phyloP scores from a whole-genome alignment of 192 early-diverging fungal species.

The Borealophlyctis nickersoniae region DNA sequence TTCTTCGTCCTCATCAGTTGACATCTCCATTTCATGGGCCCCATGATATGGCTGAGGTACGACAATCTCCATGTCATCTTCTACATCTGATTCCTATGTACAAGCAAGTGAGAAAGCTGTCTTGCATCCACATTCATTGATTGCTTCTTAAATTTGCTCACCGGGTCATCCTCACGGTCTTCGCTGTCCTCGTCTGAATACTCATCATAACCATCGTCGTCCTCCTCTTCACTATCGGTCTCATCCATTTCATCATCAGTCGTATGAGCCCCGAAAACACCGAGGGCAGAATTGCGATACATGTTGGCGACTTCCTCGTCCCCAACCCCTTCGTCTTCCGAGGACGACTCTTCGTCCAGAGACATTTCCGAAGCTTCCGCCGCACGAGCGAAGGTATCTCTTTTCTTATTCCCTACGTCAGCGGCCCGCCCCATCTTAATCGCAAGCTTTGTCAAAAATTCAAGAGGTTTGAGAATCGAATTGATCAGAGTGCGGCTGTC shows the following conservation, averaged over 20 bases:
- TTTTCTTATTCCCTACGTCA: background rate
- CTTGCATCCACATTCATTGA: too few relatives aligned
- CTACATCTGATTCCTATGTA: constrained; percentile 42
- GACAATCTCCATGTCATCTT: constrained; percentile 60
- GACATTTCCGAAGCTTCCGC: constrained; percentile 1
- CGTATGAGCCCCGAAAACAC: constrained; percentile 68
- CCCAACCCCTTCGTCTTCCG: constrained; percentile 49
- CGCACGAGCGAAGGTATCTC: background rate
- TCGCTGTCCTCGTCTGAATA: constrained; percentile 38
- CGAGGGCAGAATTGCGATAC: constrained; percentile 78
- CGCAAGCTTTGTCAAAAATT: constrained; percentile 83
- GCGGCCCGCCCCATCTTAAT: constrained; percentile 70
- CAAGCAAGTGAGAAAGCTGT: too few relatives aligned
- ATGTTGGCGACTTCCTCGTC: constrained; percentile 74
- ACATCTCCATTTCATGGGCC: constrained; percentile 26
- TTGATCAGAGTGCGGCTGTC: constrained; percentile 69
- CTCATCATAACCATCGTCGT: constrained; percentile 66
- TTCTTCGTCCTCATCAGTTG: constrained; percentile 48
- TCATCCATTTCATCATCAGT: constrained; percentile 71
- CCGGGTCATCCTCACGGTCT: constrained; percentile 70
- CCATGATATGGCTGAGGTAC: constrained; percentile 52
- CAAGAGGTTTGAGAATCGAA: constrained; percentile 81
- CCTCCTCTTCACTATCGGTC: constrained; percentile 53
- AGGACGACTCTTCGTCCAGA: background rate
- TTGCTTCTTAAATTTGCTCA: too few relatives aligned